Base-by-base conservation (phyloP, 805 yeast species). In the Ogataea trehaloabstinens region DNA sequence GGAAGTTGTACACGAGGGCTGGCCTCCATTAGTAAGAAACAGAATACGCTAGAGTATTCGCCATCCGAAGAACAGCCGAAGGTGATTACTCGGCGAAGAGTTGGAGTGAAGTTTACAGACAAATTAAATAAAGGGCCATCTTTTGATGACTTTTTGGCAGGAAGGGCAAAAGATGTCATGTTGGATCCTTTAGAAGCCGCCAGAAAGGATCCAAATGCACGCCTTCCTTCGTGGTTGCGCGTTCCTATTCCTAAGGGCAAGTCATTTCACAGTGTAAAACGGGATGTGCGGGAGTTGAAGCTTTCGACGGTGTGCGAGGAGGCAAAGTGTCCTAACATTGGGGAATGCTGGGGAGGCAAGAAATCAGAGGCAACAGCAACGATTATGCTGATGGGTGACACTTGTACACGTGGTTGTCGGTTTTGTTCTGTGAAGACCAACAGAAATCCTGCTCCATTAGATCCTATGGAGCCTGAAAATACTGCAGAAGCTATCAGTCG, bases 331-430 rank as follows among this genome's bases (percentile, higher is more conserved):
- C 99, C 99, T n/a, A 93, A 93, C 61, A 93, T 93, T 46, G 96
- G 98, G 37, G 99, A 93, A 62, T 93, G 99, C 65, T 93, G 99
- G 99, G 98, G 99, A 40, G 99, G 99, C 21, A 78, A 82, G 54
- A 83, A 90, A 61, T 78, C 91, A 5, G 91, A 88, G 47, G 97
- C 99, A 3, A 88, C 96, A 6, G 96, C 96, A 5, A 93, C 99
- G 2, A 93, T 93, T 52, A 93, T 93, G 99, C 71, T 93, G 42
- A 74, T 93, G 76, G 99, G 99, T 45, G 99, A 93, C 55, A 93
- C 99, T 0, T 93, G 99, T 66, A 93, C 99, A 1, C 76, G 99
- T 66, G 99, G 99, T n/a, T 93, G 99, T 61, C 74, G 99, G 47
- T 93, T 93, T 66, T 93, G 99, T 62, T 86, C 96, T 1, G 99